phyloP scores from a whole-genome alignment of 73 alveolate species.

The Breviolum minutum region DNA sequence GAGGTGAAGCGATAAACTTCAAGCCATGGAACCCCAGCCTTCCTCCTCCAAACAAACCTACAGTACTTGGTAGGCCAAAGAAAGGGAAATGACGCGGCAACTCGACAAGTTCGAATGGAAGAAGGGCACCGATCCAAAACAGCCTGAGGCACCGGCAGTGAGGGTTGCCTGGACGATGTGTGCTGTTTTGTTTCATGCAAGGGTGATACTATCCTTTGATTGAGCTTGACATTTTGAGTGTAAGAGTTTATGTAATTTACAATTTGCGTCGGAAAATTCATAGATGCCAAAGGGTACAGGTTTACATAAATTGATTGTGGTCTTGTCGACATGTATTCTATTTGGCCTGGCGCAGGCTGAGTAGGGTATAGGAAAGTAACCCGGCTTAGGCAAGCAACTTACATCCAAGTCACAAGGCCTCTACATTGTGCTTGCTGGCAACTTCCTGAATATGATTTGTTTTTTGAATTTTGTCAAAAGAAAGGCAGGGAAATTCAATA shows the following conservation, averaged over 20 bases:
- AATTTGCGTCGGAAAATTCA: too few species aligned
- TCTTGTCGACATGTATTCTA: too few species aligned
- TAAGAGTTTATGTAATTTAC: too few species aligned
- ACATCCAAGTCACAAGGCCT: too few species aligned
- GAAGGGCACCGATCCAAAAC: constrained; percentile 88
- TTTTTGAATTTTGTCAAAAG: background rate
- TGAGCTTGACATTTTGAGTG: background rate
- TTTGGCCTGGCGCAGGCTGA: too few species aligned
- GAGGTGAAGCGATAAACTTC: background rate
- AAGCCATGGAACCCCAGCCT: background rate
- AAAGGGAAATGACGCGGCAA: constrained; percentile 91
- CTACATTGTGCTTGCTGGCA: background rate
- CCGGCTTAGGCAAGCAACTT: too few species aligned
- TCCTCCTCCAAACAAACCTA: background rate
- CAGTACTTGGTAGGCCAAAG: constrained; percentile 66
- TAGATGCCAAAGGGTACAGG: too few species aligned
- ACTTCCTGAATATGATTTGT: background rate
- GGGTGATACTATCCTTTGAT: too few species aligned
- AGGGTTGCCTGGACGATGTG: too few species aligned
- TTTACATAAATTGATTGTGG: too few species aligned
- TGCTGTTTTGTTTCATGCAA: too few species aligned
- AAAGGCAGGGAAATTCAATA: background rate
- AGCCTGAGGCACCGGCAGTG: constrained; percentile 23
- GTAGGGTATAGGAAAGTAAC: too few species aligned
- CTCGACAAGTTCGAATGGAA: constrained; percentile 95